Base-by-base conservation (phyloP, 2,329 filamentous ascomycete species). In the Colletotrichum costaricense region DNA sequence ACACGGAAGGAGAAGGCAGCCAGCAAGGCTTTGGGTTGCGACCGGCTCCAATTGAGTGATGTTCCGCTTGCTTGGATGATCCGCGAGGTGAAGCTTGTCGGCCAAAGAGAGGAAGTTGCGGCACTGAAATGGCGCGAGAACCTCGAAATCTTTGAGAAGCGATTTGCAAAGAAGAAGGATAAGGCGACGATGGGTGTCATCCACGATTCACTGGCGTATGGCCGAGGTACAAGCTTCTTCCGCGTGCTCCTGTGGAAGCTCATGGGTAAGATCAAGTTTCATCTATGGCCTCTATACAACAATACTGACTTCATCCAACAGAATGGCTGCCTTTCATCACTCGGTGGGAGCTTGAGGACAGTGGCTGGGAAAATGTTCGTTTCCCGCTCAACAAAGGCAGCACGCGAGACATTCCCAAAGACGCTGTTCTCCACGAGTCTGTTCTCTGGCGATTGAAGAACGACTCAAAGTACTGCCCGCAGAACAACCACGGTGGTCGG, bases 1-100 rank as follows among this genome's bases (percentile, higher is more conserved):
- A 81, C 82, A 1, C 78, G 81, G 26, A 83, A 79, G 72, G 67
- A 81, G 6, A 79, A 77, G 2, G 78, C 78, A 56, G 75, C 81
- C 3, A 82, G 76, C 58, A 77, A 75, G 33, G 79, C 83, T 22
- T 70, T 83, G 1, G 72, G 77, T 2, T 60, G 76, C 0, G 83
- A 85, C 26, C 79, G 77, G 0, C 79, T 85, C 52, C 84, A 86
- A 77, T 80, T 89, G 79, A 88, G 86, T 28, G 86, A 89, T 72
- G 82, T 88, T 24, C 83, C 87, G 2, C 79, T 89, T 1, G 83
- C 83, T 9, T 89, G 87, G 87, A 89, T 89, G 87, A 84, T 88
- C 49, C 82, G 83, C 2, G 87, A 88, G 75, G 78, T 88, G 4
- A 81, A 84, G 76, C 78, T 82, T 4, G 80, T 85, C 1, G 82